Percentiles rank a stretch among this genome's conserved stretches.
Evolutionary conservation across 257 asterid genomes (phyloP).

Genomic region (Solanum ahanhuiri): DNA sequence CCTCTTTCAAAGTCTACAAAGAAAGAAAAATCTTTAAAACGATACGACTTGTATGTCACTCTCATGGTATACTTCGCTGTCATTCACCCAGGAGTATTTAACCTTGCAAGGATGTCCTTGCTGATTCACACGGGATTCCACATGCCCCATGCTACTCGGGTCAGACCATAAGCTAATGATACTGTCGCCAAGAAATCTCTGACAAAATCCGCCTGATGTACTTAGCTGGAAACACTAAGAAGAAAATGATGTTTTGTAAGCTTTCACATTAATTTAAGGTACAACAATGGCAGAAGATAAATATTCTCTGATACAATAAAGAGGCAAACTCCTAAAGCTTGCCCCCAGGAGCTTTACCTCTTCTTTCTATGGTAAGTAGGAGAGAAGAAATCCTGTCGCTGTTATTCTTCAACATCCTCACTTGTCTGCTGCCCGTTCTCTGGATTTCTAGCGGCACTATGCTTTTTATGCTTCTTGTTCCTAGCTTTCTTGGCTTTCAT

Average conservation of each 20-base stretch:
- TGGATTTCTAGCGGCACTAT: constrained; percentile 31
- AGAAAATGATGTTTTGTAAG: not conserved
- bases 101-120: not conserved
- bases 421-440: constrained; percentile 31
- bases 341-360: not conserved
- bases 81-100: not conserved
- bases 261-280: not conserved
- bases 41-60: not conserved
- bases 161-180: not conserved
- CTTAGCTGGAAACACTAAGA: not conserved
- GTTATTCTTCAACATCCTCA: constrained; percentile 25
- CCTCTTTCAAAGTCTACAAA: not conserved
- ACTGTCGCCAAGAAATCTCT: not conserved
- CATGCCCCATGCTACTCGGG: not conserved
- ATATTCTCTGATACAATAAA: not conserved
- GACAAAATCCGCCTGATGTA: not conserved
- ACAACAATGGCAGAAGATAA: not conserved
- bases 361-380: not conserved
- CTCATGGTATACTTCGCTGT: not conserved
- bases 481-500: constrained; percentile 92
- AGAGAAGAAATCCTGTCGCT: not conserved
- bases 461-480: constrained; percentile 72
- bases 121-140: not conserved
- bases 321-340: not conserved
- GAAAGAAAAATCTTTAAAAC: not conserved